phyloP scores from a whole-genome alignment of 2,329 filamentous ascomycete species.

The Colletotrichum tamarilloi region DNA sequence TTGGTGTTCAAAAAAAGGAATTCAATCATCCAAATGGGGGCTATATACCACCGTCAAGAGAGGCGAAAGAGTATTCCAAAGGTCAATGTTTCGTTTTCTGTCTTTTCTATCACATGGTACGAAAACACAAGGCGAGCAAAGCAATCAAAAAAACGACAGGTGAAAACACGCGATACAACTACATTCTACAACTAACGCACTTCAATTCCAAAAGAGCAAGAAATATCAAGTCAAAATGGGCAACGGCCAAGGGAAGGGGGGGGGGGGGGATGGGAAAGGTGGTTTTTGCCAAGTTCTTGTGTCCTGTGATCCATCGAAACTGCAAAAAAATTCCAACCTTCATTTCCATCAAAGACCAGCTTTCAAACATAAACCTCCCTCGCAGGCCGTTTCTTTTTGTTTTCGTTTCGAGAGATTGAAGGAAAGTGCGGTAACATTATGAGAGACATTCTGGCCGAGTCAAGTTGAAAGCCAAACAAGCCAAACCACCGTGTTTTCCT shows the following conservation, averaged over 20 bases:
- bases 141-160: not conserved
- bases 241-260: not conserved
- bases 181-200: not conserved
- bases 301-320: conserved; percentile 25
- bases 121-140: not conserved
- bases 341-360: not conserved
- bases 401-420: too few species aligned
- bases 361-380: not conserved
- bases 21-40: not conserved
- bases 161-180: not conserved
- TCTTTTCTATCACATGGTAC: not conserved
- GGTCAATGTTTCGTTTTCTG: not conserved
- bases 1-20: not conserved
- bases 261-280: not conserved
- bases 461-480: not conserved
- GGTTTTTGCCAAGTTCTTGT: conserved; percentile 11
- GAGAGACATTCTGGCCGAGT: too few species aligned
- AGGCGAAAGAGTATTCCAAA: not conserved
- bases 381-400: not conserved
- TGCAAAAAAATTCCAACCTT: not conserved
- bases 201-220: not conserved
- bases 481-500: not conserved
- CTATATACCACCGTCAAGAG: not conserved
- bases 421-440: too few species aligned
- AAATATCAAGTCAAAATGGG: not conserved